These are phyloP conservation scores for Vaccinium vitisidaea DNA, from an alignment of 148 eudicot species.

Conservation along the genomic window DNA sequence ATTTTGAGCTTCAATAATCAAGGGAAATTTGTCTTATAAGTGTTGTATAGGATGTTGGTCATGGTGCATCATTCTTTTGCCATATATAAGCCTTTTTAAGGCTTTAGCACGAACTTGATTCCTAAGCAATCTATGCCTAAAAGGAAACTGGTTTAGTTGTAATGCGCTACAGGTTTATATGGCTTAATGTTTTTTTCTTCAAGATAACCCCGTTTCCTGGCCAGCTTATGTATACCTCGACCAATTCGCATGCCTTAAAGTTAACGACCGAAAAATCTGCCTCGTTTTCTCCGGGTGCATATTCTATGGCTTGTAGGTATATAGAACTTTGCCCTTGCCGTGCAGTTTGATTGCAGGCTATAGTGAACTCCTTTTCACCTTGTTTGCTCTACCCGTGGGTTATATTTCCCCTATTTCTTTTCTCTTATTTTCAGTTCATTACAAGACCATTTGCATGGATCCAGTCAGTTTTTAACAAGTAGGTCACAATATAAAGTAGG, in stretches of 20 bases:
- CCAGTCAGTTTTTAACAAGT: not conserved
- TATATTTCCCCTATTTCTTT: not conserved
- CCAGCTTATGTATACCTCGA: not conserved
- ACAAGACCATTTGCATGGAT: not conserved
- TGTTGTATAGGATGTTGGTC: not conserved
- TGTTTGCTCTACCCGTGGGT: not conserved
- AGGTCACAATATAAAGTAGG: not conserved
- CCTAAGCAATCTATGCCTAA: no score
- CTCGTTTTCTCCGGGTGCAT: not conserved
- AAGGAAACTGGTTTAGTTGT: no score
- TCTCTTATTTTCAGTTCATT: not conserved
- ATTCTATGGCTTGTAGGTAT: not conserved
- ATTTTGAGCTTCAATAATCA: not conserved
- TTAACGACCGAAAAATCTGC: no score
- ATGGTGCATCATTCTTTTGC: constrained; percentile 10
- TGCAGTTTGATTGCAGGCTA: not conserved
- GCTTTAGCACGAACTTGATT: no score
- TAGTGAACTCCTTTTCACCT: not conserved
- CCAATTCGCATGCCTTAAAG: no score
- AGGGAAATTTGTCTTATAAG: not conserved
- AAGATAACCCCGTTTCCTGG: no score
- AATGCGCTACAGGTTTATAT: no score
- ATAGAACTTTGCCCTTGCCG: not conserved
- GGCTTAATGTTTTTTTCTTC: no score
- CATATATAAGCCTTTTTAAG: constrained; percentile 6